Percentiles rank a stretch among this genome's conserved stretches.
These are phyloP conservation scores for Populus deltoides DNA, from an alignment of 345 rosid species.

Conservation along the genomic window DNA sequence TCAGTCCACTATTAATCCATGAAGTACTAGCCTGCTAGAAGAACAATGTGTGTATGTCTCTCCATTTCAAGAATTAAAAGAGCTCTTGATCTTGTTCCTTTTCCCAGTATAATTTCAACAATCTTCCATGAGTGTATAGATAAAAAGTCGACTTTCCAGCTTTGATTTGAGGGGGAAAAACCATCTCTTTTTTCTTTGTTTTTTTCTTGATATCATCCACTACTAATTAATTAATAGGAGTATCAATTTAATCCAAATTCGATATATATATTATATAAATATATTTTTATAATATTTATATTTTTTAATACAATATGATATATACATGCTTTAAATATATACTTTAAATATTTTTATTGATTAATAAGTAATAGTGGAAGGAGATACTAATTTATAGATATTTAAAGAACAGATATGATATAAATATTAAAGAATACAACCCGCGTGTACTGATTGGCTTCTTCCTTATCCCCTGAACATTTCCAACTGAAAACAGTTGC, in stretches of 20 bases:
- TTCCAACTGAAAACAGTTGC: constrained; percentile 15
- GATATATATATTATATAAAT: too few relatives aligned
- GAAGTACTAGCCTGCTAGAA: background rate
- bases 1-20: background rate
- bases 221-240: too few relatives aligned
- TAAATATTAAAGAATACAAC: too few relatives aligned
- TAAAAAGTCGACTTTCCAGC: background rate
- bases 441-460: too few relatives aligned
- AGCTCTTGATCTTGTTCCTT: background rate
- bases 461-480: background rate
- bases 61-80: background rate
- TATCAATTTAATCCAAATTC: too few relatives aligned
- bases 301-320: too few relatives aligned
- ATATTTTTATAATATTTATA: too few relatives aligned
- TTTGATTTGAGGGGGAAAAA: background rate
- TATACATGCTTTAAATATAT: too few relatives aligned
- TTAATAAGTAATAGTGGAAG: too few relatives aligned
- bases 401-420: too few relatives aligned
- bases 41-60: background rate
- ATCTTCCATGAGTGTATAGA: background rate
- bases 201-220: background rate
- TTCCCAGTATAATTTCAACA: background rate
- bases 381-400: too few relatives aligned
- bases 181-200: background rate
- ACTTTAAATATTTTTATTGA: too few relatives aligned